Base-by-base conservation (phyloP, 2,329 filamentous ascomycete species). In the Lojkania enalia region DNA sequence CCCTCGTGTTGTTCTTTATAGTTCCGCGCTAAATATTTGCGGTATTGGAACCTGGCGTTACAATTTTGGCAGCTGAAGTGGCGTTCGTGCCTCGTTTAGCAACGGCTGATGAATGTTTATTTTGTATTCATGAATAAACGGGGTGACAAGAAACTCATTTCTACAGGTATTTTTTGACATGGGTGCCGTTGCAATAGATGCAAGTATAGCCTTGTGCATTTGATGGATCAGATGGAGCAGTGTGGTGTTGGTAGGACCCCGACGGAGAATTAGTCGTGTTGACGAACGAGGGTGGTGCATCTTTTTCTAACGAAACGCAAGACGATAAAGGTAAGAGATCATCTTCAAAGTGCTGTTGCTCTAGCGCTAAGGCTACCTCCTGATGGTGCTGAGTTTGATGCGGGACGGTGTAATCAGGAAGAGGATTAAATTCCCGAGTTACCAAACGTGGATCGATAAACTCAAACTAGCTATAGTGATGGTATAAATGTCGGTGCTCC, bases 391-490 rank as follows among this genome's bases (percentile, higher is more conserved):
- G 30, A 9, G 7, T 16, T 9, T 7, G 30, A 33, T 16, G 9
- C 14, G 7, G 30, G 9, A 15, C 7, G 30, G 30, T 7, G 7
- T 7, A n/a, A 27, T 27, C 30, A 12, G 30, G 14, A 12, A 33
- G 16, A 9, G 30, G 30, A 6, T 15, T 16, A 16, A 15, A 33
- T 9, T 16, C 9, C 30, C 9, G 14, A 12, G 14, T 9, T 33
- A 33, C 11, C 30, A 9, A 33, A 16, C 6, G 7, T 15, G 30
- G 30, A 33, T 33, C 16, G 30, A 33, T 33, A 16, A 33, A 33
- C 30, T 33, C 30, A 33, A 33, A 33, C 23, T 27, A n/a, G 7
- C n/a, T n/a, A n/a, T 11, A 15, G 16, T 33, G 30, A 33, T 33
- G 30, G 14, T 33, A 15, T 9, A 12, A 15, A 11, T 33, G 9